Conservation (phyloP, 345 rosid genomes). For the Lepidium sativum region DNA sequence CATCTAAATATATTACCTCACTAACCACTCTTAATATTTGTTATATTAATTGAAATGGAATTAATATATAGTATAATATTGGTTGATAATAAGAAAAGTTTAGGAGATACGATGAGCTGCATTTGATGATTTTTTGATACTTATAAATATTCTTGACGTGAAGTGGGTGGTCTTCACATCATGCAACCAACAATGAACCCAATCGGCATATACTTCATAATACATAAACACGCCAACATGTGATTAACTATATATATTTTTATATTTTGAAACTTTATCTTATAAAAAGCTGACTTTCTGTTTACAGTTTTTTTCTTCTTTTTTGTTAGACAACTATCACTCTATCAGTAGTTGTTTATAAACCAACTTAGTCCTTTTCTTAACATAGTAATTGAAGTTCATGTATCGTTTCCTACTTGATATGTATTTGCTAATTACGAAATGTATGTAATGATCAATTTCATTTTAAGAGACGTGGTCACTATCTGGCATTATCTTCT, state of each 20-base stretch:
- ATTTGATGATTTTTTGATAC: constrained; percentile 21
- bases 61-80: too few relatives aligned
- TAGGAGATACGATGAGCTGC: constrained; percentile 27
- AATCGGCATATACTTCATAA: constrained; percentile 14
- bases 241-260: not conserved
- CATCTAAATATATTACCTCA: too few relatives aligned
- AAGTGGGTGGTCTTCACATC: constrained; percentile 31
- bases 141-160: constrained; percentile 22
- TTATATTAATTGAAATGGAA: too few relatives aligned
- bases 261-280: not conserved
- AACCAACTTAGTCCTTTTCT: too few relatives aligned
- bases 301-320: not conserved
- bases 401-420: not conserved
- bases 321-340: not conserved
- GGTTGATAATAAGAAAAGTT: not conserved
- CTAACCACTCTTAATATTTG: too few relatives aligned
- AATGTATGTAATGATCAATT: not conserved
- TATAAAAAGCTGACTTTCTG: not conserved
- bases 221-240: constrained; percentile 21
- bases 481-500: not conserved
- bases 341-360: not conserved
- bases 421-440: not conserved
- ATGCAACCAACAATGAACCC: constrained; percentile 18
- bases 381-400: not conserved
- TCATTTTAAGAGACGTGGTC: not conserved